A percentile compares a stretch with the other conserved stretches of the same genome.
Evolutionary conservation across 495 filamentous ascomycete genomes (phyloP).

Genomic region (Penicillium fimorum): DNA sequence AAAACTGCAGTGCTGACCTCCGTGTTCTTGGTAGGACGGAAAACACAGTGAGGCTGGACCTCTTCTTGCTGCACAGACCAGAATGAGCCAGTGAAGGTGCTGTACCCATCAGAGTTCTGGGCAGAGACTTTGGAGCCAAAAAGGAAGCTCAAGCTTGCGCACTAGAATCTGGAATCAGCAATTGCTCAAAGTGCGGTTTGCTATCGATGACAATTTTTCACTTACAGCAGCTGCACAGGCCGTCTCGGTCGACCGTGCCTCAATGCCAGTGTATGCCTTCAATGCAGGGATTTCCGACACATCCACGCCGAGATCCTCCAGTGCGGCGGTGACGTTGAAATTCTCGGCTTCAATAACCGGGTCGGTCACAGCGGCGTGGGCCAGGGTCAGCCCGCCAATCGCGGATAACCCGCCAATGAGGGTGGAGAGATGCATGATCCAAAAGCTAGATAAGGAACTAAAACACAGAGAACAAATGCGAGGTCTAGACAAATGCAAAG

Average conservation of each 20-base stretch:
- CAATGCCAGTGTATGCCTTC: constrained; percentile 7
- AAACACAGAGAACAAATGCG: not conserved
- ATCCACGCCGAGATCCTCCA: constrained; percentile 17
- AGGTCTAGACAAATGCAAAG: too few relatives aligned
- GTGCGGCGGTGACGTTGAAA: constrained; percentile 18
- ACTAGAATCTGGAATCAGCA: constrained; percentile 9
- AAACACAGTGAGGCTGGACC: constrained; percentile 28
- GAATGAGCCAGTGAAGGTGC: constrained; percentile 28
- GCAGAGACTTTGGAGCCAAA: constrained; percentile 16
- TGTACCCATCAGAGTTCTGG: constrained; percentile 15
- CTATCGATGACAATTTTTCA: not conserved
- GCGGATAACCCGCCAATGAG: constrained; percentile 14
- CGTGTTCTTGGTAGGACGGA: constrained; percentile 21
- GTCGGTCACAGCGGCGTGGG: not conserved
- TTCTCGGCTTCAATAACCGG: constrained; percentile 9
- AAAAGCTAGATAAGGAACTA: not conserved
- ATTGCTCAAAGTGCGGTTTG: too few relatives aligned
- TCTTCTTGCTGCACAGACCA: constrained; percentile 52
- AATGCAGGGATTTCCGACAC: constrained; percentile 19
- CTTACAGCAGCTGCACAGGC: constrained; percentile 18
- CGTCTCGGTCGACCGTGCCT: constrained; percentile 12
- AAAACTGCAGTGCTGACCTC: constrained; percentile 26
- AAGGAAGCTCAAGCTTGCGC: constrained; percentile 18
- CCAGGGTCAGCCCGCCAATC: constrained; percentile 6
- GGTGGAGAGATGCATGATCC: constrained; percentile 11